Evolutionary conservation across 106 monocot genomes (phyloP).

Genomic region (Platanthera zijinensis): DNA sequence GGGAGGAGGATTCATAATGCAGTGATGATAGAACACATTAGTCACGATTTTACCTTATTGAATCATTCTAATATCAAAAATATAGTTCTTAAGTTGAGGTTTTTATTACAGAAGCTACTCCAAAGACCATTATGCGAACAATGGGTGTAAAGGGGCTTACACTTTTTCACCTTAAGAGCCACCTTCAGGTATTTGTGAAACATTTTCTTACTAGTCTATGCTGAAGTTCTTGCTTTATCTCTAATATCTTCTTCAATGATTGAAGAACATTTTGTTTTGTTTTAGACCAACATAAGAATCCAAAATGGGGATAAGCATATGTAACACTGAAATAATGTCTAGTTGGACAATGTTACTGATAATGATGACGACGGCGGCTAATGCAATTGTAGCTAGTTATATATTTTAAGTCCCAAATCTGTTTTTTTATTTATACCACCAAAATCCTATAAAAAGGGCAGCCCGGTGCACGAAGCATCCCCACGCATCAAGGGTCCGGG

Average conservation of each 20-base stretch:
- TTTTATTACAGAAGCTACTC: slow-evolving; percentile 73
- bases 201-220: not conserved
- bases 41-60: not conserved
- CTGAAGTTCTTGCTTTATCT: not conserved
- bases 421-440: too few relatives aligned
- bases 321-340: too few relatives aligned
- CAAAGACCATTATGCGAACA: slow-evolving; percentile 85
- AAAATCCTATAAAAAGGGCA: too few relatives aligned
- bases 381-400: too few relatives aligned
- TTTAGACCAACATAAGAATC: not conserved
- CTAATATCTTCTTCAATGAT: not conserved
- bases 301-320: not conserved
- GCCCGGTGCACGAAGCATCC: too few relatives aligned
- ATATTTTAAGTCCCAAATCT: too few relatives aligned
- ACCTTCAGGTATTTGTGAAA: slow-evolving; percentile 64
- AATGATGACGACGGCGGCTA: too few relatives aligned
- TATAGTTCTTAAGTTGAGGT: slow-evolving; percentile 1
- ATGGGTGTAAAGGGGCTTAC: slow-evolving; percentile 95
- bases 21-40: too few relatives aligned
- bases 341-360: too few relatives aligned
- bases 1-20: too few relatives aligned
- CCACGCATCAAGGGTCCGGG: too few relatives aligned
- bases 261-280: not conserved
- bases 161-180: slow-evolving; percentile 94
- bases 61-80: not conserved